Evolutionary conservation across 495 filamentous ascomycete genomes (phyloP).

Genomic region (Xeromyces bisporus): DNA sequence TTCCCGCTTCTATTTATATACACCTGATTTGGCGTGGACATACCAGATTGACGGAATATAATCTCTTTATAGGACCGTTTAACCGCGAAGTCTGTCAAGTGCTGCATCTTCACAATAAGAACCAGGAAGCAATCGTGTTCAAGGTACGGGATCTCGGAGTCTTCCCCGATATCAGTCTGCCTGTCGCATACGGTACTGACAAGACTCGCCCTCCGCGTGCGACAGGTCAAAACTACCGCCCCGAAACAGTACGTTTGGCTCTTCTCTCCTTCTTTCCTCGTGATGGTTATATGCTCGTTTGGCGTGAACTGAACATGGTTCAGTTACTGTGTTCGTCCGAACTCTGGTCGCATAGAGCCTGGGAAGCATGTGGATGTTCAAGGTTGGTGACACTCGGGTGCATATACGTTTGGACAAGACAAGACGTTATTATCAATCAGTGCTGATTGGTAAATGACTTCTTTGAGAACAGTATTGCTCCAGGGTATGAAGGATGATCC

Average conservation of each 20-base stretch:
- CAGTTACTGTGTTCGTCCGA: slow-evolving; percentile 95
- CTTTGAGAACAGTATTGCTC: slow-evolving; percentile 50
- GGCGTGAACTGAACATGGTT: slow-evolving; percentile 12
- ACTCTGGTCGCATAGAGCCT: slow-evolving; percentile 85
- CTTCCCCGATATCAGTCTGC: not conserved
- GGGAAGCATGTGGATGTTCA: slow-evolving; percentile 81
- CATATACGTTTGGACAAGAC: no score
- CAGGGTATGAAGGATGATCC: slow-evolving; percentile 97
- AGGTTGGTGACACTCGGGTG: slow-evolving; percentile 54
- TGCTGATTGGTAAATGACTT: no score
- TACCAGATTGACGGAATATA: slow-evolving; percentile 13
- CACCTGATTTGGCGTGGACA: not conserved
- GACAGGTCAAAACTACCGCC: slow-evolving; percentile 93
- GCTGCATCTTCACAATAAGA: slow-evolving; percentile 64
- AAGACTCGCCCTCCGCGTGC: slow-evolving; percentile 10
- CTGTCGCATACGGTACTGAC: slow-evolving; percentile 8
- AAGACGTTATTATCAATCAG: no score
- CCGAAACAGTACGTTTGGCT: slow-evolving; percentile 74
- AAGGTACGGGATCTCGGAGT: slow-evolving; percentile 44
- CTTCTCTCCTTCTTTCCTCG: not conserved
- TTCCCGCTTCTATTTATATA: slow-evolving; percentile 5
- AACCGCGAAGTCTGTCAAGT: slow-evolving; percentile 76
- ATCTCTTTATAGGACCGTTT: slow-evolving; percentile 56
- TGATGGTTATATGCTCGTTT: no score
- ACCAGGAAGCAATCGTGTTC: slow-evolving; percentile 71